phyloP scores from a whole-genome alignment of 106 monocot species.

The Xerophyta viscosa region DNA sequence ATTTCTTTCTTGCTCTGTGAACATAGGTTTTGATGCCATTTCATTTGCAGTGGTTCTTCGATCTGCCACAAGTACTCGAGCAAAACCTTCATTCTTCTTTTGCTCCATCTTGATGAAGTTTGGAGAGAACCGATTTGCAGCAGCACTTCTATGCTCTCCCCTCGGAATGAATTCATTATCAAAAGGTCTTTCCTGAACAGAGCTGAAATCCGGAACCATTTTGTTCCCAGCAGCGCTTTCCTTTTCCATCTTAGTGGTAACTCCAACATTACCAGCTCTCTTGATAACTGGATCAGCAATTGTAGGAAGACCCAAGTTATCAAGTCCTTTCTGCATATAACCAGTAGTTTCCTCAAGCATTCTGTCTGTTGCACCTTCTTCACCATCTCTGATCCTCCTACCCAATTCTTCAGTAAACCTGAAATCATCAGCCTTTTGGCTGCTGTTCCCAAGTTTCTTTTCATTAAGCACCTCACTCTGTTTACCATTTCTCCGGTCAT shows the following conservation, averaged over 20 bases:
- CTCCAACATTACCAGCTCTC: neutral
- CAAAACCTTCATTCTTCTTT: constrained; percentile 6
- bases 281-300: too few species aligned
- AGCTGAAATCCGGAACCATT: neutral
- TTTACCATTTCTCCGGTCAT: constrained; percentile 16
- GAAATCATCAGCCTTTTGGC: constrained; percentile 23
- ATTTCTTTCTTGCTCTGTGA: constrained; percentile 10
- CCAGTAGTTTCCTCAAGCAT: constrained; percentile 16
- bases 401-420: constrained; percentile 35
- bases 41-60: constrained; percentile 2
- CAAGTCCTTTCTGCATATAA: too few species aligned
- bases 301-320: too few species aligned
- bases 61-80: neutral
- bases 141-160: neutral
- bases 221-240: constrained; percentile 3
- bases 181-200: constrained; percentile 1
- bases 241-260: constrained; percentile 1
- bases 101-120: constrained; percentile 7
- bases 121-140: constrained; percentile 5
- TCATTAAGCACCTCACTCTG: constrained; percentile 10
- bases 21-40: constrained; percentile 7
- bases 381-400: constrained; percentile 31
- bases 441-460: constrained; percentile 13
- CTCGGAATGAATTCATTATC: neutral
- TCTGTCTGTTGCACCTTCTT: constrained; percentile 20